A percentile compares a stretch with the other conserved stretches of the same genome.
Conservation (phyloP, 176 grass and related monocot genomes). For the Secale cereale region DNA sequence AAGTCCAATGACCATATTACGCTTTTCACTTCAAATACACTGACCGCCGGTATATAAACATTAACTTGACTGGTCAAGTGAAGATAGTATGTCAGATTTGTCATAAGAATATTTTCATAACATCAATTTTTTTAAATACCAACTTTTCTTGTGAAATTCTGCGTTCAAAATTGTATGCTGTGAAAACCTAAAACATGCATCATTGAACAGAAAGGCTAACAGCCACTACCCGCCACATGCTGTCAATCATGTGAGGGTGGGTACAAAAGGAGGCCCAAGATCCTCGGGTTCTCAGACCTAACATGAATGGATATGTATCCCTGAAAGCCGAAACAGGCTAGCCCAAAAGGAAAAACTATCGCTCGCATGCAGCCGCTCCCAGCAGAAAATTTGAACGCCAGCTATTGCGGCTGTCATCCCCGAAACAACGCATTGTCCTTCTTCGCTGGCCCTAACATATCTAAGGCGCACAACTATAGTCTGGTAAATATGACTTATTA, state of each 20-base stretch:
- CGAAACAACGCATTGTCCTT: conserved; percentile 4
- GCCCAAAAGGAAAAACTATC: background rate
- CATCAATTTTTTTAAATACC: too few relatives aligned
- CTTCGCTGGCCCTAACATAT: conserved; percentile 3
- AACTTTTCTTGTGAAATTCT: background rate
- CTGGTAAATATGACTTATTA: background rate
- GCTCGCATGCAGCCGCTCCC: background rate
- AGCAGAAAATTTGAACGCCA: background rate
- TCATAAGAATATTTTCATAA: too few relatives aligned
- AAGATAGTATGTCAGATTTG: too few relatives aligned
- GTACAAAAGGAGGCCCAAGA: conserved; percentile 21
- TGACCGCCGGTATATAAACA: too few relatives aligned
- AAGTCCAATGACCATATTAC: too few relatives aligned
- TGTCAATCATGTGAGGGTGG: conserved; percentile 12
- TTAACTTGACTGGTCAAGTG: too few relatives aligned
- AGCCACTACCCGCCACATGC: background rate
- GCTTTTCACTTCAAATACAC: too few relatives aligned
- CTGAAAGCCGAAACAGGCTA: background rate
- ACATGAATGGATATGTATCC: background rate
- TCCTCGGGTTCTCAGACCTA: conserved; percentile 5
- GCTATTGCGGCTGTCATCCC: conserved; percentile 14
- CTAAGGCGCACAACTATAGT: background rate
- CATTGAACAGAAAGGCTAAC: background rate
- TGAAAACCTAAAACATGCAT: too few relatives aligned
- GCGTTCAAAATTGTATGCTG: too few relatives aligned